A percentile compares a stretch with the other conserved stretches of the same genome.
Evolutionary conservation across 1,284 basidiomycete genomes (phyloP).

Genomic region (Microbotryum lychnidis-dioicae): DNA sequence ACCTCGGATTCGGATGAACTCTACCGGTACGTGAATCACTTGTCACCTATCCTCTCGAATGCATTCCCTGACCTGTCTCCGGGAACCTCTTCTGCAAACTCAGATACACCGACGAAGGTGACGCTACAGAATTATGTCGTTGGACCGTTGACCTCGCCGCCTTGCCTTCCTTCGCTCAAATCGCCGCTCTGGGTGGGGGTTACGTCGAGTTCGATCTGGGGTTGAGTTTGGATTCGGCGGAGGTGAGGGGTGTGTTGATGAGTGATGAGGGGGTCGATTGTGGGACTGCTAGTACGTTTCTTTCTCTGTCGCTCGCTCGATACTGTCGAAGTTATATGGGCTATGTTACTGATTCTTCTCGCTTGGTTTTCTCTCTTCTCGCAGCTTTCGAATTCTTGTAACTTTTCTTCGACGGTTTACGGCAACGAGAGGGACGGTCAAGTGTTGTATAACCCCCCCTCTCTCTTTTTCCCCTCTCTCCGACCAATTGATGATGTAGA

Average conservation of each 20-base stretch:
- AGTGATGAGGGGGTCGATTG: conserved; percentile 31
- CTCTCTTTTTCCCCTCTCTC: no score
- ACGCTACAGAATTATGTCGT: conserved; percentile 52
- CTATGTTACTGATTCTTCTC: no score
- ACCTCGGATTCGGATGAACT: conserved; percentile 50
- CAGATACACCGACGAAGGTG: conserved; percentile 62
- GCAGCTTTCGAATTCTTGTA: conserved; percentile 23
- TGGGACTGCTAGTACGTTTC: conserved; percentile 21
- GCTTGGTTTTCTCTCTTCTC: no score
- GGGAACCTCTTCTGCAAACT: no score
- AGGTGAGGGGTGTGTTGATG: conserved; percentile 29
- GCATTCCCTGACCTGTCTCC: conserved; percentile 16
- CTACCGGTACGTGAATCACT: conserved; percentile 13
- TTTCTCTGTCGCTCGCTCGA: not conserved
- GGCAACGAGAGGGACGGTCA: no score
- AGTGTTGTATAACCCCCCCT: no score
- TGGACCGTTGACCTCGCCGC: conserved; percentile 73
- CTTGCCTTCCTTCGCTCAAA: conserved; percentile 45
- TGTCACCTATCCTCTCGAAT: not conserved
- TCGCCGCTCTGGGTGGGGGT: conserved; percentile 43
- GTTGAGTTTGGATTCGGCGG: conserved; percentile 25
- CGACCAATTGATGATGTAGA: no score
- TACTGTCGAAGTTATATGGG: no score
- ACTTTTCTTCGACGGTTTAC: no score
- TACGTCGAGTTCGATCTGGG: conserved; percentile 25